Conservation (phyloP, 2,329 filamentous ascomycete genomes). For the Phialophora verrucosa region DNA sequence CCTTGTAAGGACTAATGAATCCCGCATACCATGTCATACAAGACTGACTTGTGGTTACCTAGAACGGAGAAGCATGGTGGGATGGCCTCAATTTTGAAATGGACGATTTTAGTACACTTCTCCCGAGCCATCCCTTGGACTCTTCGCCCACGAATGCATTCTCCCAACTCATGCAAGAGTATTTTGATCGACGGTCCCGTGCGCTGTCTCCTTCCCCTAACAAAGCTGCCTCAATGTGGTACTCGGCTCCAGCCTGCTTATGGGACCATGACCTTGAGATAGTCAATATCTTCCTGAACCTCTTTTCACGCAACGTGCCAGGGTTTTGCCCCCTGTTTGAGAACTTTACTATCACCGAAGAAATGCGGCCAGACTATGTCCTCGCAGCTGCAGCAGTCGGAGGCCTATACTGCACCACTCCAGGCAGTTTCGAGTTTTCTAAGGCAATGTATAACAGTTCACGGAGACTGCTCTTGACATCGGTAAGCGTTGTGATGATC, state of each 20-base stretch:
- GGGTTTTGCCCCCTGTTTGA: constrained; percentile 22
- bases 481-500: neutral
- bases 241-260: constrained; percentile 20
- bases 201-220: constrained; percentile 25
- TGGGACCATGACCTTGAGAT: constrained; percentile 25
- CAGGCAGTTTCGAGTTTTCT: constrained; percentile 24
- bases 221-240: constrained; percentile 21
- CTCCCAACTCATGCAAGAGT: constrained; percentile 25
- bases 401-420: constrained; percentile 22
- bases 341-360: neutral
- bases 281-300: constrained; percentile 17
- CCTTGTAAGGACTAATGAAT: no score
- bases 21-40: no score
- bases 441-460: constrained; percentile 31
- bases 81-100: no score
- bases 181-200: constrained; percentile 28
- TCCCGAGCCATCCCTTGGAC: no score
- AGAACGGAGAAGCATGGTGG: no score
- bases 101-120: no score
- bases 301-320: constrained; percentile 19
- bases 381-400: constrained; percentile 27
- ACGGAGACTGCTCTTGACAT: constrained; percentile 19
- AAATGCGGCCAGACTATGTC: constrained; percentile 4
- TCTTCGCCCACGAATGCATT: constrained; percentile 25
- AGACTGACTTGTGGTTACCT: no score